A percentile compares a stretch with the other conserved stretches of the same genome.
Conservation (phyloP, 805 yeast genomes). For the Cyberlindnera sargentensis region DNA sequence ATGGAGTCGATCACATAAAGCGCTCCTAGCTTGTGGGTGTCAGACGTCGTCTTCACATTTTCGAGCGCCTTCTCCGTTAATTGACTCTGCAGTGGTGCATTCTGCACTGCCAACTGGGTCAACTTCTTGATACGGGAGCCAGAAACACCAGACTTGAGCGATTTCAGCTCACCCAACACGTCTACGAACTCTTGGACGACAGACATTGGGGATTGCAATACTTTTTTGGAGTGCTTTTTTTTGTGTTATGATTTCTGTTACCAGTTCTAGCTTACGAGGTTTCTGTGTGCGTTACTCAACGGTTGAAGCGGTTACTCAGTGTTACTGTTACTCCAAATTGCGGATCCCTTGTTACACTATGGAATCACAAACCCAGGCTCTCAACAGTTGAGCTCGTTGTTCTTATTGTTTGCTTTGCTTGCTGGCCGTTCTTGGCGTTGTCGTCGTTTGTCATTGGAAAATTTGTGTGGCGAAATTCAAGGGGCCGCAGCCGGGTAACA, state of each 20-base stretch:
- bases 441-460: no score
- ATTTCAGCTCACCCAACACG: slow-evolving; percentile 35
- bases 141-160: slow-evolving; percentile 81
- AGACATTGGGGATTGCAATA: slow-evolving; percentile 14
- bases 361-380: no score
- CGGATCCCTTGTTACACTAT: no score
- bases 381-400: no score
- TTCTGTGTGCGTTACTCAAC: no score
- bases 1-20: slow-evolving; percentile 90
- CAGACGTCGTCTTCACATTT: slow-evolving; percentile 65
- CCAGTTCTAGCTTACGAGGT: no score
- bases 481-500: no score
- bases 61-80: slow-evolving; percentile 53
- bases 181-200: slow-evolving; percentile 30
- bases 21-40: slow-evolving; percentile 82
- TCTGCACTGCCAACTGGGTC: slow-evolving; percentile 67
- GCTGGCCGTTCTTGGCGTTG: no score
- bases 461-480: no score
- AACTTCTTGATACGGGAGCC: slow-evolving; percentile 89
- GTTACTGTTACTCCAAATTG: no score
- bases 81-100: slow-evolving; percentile 35
- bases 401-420: no score
- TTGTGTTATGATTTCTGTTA: not conserved
- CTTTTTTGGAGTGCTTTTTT: not conserved
- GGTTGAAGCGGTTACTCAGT: no score